These are phyloP conservation scores for Lichina pygmaea DNA, from an alignment of 495 filamentous ascomycete genomes.

Conservation along the genomic window DNA sequence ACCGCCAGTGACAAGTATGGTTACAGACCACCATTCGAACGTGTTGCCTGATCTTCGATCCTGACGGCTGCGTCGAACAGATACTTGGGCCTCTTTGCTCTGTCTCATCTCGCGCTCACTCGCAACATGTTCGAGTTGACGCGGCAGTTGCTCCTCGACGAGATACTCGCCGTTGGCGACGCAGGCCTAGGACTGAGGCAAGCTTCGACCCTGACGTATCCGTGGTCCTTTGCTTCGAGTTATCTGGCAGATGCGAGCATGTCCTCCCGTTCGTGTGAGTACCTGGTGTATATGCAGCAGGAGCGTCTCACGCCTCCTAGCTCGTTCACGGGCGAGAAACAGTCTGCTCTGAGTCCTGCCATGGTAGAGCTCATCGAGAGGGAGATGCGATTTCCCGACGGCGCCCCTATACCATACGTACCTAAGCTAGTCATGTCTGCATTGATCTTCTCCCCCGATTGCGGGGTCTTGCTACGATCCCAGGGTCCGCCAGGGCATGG, in stretches of 20 bases:
- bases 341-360: slow-evolving; percentile 10
- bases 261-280: slow-evolving; percentile 57
- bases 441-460: slow-evolving; percentile 79
- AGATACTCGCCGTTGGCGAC: slow-evolving; percentile 40
- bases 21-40: not conserved
- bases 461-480: slow-evolving; percentile 70
- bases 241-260: slow-evolving; percentile 27
- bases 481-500: slow-evolving; percentile 53
- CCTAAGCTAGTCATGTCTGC: slow-evolving; percentile 60
- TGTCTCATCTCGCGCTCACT: slow-evolving; percentile 58
- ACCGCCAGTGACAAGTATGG: slow-evolving; percentile 63
- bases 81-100: slow-evolving; percentile 61
- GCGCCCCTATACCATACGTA: slow-evolving; percentile 36
- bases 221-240: slow-evolving; percentile 34
- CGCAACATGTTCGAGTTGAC: slow-evolving; percentile 36
- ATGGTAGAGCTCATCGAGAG: slow-evolving; percentile 42
- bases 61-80: slow-evolving; percentile 4
- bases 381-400: slow-evolving; percentile 65
- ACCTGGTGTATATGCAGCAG: slow-evolving; percentile 66
- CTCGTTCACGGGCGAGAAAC: slow-evolving; percentile 5
- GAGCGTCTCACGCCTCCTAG: slow-evolving; percentile 18
- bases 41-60: not conserved
- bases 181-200: slow-evolving; percentile 24
- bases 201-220: slow-evolving; percentile 19
- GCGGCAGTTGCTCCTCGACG: slow-evolving; percentile 32